Evolutionary conservation across 352 stramenopile genomes (phyloP).

Genomic region (Phytophthora chlamydospora): DNA sequence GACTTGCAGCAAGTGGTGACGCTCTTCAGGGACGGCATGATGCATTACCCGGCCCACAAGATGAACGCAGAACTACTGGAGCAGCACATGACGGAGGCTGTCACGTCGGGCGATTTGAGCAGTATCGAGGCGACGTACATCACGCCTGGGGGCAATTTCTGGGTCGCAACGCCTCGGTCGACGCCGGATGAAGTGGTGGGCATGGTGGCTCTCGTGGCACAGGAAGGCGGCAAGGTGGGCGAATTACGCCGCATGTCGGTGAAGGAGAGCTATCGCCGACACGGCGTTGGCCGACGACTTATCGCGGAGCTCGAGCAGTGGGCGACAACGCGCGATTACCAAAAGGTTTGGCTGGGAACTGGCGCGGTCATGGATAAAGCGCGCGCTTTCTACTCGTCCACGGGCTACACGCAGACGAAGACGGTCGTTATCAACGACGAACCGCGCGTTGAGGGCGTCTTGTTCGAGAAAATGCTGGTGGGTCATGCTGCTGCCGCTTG

Average conservation of each 20-base stretch:
- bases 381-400: constrained; percentile 25
- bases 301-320: constrained; percentile 22
- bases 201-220: constrained; percentile 24
- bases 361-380: constrained; percentile 25
- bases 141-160: constrained; percentile 28
- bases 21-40: constrained; percentile 32
- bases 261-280: constrained; percentile 24
- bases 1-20: constrained; percentile 25
- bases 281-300: constrained; percentile 21
- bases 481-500: neutral
- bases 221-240: constrained; percentile 9
- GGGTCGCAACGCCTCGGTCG: constrained; percentile 22
- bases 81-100: constrained; percentile 15
- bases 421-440: constrained; percentile 27
- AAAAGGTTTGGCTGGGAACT: constrained; percentile 26
- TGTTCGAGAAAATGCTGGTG: constrained; percentile 31
- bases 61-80: constrained; percentile 15
- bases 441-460: constrained; percentile 24
- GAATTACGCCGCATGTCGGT: constrained; percentile 33
- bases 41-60: constrained; percentile 27
- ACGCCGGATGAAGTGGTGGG: constrained; percentile 19
- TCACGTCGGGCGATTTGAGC: constrained; percentile 26
- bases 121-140: constrained; percentile 27
- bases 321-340: constrained; percentile 16
- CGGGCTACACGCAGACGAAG: constrained; percentile 23